Base-by-base conservation (phyloP, 805 yeast genomes). In the Blastobotrys americana region DNA sequence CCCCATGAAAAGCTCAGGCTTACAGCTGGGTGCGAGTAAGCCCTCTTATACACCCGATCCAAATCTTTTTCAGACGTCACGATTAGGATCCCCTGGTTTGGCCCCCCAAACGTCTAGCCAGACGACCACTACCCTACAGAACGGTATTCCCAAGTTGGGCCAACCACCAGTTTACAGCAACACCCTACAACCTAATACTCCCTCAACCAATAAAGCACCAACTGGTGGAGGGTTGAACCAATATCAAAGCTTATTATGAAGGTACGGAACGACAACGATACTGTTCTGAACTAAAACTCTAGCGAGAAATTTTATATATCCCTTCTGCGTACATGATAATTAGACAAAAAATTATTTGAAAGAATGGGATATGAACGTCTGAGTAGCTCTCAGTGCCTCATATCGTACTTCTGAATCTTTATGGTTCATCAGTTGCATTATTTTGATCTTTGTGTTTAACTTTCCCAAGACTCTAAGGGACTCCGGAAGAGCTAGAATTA, bases 321-420 rank as follows among this genome's bases (percentile, higher is more conserved):
- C n/a, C n/a, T n/a, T n/a, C n/a, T n/a, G n/a, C n/a, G 38, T 15
- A 18, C 5, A 10, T 17, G 10, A 35, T 35, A 4, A 35, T 5
- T 16, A 10, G 37, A 34, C 17, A 16, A 34, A 36, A 13, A 15
- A 20, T 5, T 52, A 65, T 50, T 68, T 74, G 54, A 82, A 76
- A n/a, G 82, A 73, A 58, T 86, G 87, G 3, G 96, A 87, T 43
- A 93, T 94, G 56, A 93, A 77, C 46, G 82, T 76, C 69, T 93
- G 98, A n/a, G 96, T 86, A 3, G 97, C 88, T 64, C 85, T 86
- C 59, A 93, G 75, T 1, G 97, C 97, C 69, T 90, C 96, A 61
- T 83, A 93, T 61, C 90, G 85, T 53, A 93, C 89, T 60, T 86
- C 93, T 18, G 89, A 75, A 62, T 88, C 89, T 35, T 81, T 76